Evolutionary conservation across 768 basidiomycete genomes (phyloP), one percentile per base, ranked within the genome.

Genomic region (Fomitopsis serialis): DNA sequence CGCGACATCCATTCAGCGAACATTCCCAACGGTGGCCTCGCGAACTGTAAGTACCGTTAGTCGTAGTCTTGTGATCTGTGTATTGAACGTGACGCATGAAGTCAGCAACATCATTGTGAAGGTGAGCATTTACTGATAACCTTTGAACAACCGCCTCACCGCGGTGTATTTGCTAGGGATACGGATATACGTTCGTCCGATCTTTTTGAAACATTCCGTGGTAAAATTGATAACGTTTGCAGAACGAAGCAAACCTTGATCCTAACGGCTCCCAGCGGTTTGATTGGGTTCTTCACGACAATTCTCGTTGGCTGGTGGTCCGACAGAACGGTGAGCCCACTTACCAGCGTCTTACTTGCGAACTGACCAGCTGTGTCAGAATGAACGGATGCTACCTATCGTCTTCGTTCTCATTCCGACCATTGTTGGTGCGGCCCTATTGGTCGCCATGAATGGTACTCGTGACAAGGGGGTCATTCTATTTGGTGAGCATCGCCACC

Each of bases 21-120:
- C 59, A 80, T 86, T 34, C 84, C 85, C 0, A 86, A 84, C 58
- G 84, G 85, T n/a, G 83, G 66, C 2, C 63, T 85, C n/a, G 82
- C 77, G 56, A 84, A 85, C 53, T 85, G 82, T 84, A 56, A 52
- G 79, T 68, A 5, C 11, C 23, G 2, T 25, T 23, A 10, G 3
- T 4, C n/a, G n/a, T n/a, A 7, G 10, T 10, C 11, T 4, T n/a
- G 29, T 3, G 6, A 6, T 22, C 23, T 24, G 50, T 34, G 1
- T 15, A 22, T 12, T 32, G 17, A 19, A 3, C n/a, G n/a, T 3
- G 7, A 29, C 1, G 2, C 4, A 22, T 27, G 5, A 50, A 84
- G 82, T 80, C 65, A 78, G 80, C 60, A 85, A 82, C 58, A 67
- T 83, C 21, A 79, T 85, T 52, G 78, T 85, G 63, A 78, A 78